A percentile compares a stretch with the other conserved stretches of the same genome.
Conservation (phyloP, 345 rosid genomes). For the Odontarrhena argentea region DNA sequence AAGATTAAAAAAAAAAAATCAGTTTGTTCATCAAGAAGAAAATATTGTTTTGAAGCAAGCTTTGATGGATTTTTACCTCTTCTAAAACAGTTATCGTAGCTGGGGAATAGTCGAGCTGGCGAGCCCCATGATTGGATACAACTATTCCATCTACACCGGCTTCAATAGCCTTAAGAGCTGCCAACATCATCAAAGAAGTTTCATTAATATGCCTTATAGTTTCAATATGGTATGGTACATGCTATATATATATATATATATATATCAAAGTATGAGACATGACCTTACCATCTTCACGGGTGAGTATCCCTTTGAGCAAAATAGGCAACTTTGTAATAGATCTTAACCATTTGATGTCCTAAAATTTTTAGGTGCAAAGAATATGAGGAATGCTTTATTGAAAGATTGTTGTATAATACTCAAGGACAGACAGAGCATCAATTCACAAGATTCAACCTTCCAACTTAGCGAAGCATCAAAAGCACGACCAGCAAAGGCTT, state of each 20-base stretch:
- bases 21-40: neutral
- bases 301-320: slow-evolving; percentile 75
- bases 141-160: slow-evolving; percentile 68
- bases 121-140: slow-evolving; percentile 83
- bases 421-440: slow-evolving; percentile 8
- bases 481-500: slow-evolving; percentile 47
- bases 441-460: slow-evolving; percentile 53
- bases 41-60: neutral
- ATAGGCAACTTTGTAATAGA: slow-evolving; percentile 78
- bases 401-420: neutral
- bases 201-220: neutral
- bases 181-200: slow-evolving; percentile 21
- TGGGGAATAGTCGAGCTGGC: slow-evolving; percentile 72
- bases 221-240: neutral
- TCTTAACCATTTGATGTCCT: slow-evolving; percentile 83
- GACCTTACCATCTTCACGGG: slow-evolving; percentile 76
- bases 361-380: slow-evolving; percentile 21
- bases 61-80: slow-evolving; percentile 49
- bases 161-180: slow-evolving; percentile 77
- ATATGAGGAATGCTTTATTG: neutral
- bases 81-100: slow-evolving; percentile 70
- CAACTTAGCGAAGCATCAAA: slow-evolving; percentile 71
- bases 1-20: neutral
- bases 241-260: too few relatives aligned
- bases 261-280: slow-evolving; percentile 18